phyloP scores from a whole-genome alignment of 2,329 filamentous ascomycete genomes.

The Remersonia thermophila region DNA sequence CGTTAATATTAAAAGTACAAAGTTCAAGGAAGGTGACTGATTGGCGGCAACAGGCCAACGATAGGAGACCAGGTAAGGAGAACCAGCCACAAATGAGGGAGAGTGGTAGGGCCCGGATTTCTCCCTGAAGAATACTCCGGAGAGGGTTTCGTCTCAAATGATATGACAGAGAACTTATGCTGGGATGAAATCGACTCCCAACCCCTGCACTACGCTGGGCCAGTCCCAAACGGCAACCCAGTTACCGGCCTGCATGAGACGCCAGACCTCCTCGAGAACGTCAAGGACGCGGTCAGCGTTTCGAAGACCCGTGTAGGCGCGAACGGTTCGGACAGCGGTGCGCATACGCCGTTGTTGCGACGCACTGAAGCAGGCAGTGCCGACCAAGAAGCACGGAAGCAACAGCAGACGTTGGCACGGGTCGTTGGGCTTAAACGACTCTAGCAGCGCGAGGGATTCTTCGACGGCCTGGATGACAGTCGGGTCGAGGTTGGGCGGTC shows the following conservation, averaged over 20 bases:
- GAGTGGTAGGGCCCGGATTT: too few relatives aligned
- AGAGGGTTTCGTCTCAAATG: too few relatives aligned
- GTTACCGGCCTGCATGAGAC: constrained; percentile 44
- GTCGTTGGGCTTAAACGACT: constrained; percentile 43
- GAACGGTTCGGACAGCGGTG: constrained; percentile 36
- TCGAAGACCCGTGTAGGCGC: constrained; percentile 46
- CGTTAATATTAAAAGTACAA: too few relatives aligned
- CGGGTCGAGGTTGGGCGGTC: constrained; percentile 36
- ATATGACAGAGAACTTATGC: too few relatives aligned
- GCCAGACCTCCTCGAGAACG: constrained; percentile 47
- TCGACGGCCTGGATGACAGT: constrained; percentile 43
- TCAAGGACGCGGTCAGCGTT: constrained; percentile 43
- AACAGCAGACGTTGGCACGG: constrained; percentile 47
- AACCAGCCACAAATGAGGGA: too few relatives aligned
- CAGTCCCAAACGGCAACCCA: constrained; percentile 52
- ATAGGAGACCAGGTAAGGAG: too few relatives aligned
- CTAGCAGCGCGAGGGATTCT: constrained; percentile 42
- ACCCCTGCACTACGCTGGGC: constrained; percentile 41
- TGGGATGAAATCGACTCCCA: constrained; percentile 46
- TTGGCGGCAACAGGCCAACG: too few relatives aligned
- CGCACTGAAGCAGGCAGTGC: constrained; percentile 44
- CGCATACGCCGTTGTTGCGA: constrained; percentile 41
- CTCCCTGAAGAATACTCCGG: too few relatives aligned
- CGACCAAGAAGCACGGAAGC: constrained; percentile 48
- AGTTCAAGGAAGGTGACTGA: too few relatives aligned